phyloP scores from a whole-genome alignment of 805 yeast genomes.

The Candida odintsovae region DNA sequence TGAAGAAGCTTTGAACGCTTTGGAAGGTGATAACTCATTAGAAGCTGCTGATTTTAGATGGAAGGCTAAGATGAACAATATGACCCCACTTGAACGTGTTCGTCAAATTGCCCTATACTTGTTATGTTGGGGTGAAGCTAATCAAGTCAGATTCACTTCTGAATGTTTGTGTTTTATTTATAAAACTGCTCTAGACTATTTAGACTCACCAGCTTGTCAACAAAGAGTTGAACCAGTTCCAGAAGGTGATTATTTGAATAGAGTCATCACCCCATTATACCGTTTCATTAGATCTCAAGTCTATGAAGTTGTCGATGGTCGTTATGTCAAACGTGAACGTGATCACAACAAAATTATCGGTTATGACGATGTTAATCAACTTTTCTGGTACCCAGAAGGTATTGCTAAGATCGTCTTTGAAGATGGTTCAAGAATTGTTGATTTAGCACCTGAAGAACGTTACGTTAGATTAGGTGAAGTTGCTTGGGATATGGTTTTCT shows the following conservation, averaged over 20 bases:
- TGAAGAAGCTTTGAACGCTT: conserved; percentile 51
- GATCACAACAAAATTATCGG: conserved; percentile 81
- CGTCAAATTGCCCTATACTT: conserved; percentile 73
- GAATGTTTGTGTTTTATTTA: conserved; percentile 90
- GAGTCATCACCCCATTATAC: conserved; percentile 89
- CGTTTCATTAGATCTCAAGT: conserved; percentile 75
- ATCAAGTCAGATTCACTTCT: conserved; percentile 88
- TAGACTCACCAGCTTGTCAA: conserved; percentile 85
- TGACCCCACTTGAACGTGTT: conserved; percentile 73
- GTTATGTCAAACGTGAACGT: conserved; percentile 72
- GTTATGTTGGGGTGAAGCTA: conserved; percentile 85
- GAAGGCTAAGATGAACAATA: conserved; percentile 72
- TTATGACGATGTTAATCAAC: conserved; percentile 97
- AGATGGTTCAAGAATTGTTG: conserved; percentile 90
- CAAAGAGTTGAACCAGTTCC: conserved; percentile 79
- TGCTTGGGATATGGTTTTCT: conserved; percentile 85
- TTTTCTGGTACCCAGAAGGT: conserved; percentile 99
- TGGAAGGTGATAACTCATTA: conserved; percentile 79
- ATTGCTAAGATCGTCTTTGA: conserved; percentile 84
- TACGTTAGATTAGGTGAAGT: conserved; percentile 87
- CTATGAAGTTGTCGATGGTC: conserved; percentile 74
- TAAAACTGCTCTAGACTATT: conserved; percentile 91
- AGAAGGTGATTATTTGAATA: conserved; percentile 84
- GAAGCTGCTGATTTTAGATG: conserved; percentile 80
- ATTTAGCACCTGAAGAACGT: conserved; percentile 85